Evolutionary conservation across 2,329 filamentous ascomycete species (phyloP), one percentile per base, ranked within the genome.

Genomic region (Coleophoma cylindrospora): DNA sequence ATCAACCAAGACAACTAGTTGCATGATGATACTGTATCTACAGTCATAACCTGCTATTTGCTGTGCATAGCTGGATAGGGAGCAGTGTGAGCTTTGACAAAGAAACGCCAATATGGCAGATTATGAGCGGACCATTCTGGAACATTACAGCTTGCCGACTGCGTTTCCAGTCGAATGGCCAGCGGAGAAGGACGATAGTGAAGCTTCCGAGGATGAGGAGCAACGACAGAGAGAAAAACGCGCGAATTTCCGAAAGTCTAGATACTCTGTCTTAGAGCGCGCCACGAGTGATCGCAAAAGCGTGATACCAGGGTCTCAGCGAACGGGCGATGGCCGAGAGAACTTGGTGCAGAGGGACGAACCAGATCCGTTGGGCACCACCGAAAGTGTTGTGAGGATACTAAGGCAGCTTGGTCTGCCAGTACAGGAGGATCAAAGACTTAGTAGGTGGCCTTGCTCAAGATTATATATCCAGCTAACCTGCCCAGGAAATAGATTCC

Each of bases 341-440:
- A 94, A 84, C 60, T 70, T 92, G 53, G 88, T 95, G 32, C 89
- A 94, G 64, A 87, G 87, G 65, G 94, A 99, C 66, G 95, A 99
- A 68, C 81, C 89, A 2, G 94, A 99, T 70, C 91, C 94, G 4
- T 70, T 99, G 48, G 94, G 94, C n/a, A 84, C 83, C 47, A 84
- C 86, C 1, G 87, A 92, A 50, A 96, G 90, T 64, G 91, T 99
- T 8, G 84, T 96, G 48, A 79, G 85, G 60, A 82, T 89, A 36
- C 71, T 99, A 61, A 85, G 86, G 64, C 80, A 86, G 57, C 75
- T 87, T 55, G 91, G 91, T 2, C 68, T 96, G 40, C 83, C 87
- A 0, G 77, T 96, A 13, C 89, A 96, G 64, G 90, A 96, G 60
- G 91, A 97, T 63, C 70, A 81, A 48, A 82, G 84, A 61, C 70